These are phyloP conservation scores for Gnaphalium uliginosum DNA, from an alignment of 129 eudicot species.

Conservation along the genomic window DNA sequence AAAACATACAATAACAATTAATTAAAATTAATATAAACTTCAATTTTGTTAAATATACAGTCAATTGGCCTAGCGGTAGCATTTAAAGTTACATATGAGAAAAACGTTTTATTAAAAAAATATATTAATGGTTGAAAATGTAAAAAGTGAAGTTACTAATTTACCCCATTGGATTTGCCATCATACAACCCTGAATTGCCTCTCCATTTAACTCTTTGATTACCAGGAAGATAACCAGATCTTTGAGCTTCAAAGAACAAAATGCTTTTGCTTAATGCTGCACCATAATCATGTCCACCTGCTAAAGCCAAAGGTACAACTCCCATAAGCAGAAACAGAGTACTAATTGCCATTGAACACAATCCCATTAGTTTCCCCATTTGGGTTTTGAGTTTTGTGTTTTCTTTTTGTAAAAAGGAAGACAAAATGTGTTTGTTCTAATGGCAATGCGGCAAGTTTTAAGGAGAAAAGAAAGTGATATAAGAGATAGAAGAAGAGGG, in stretches of 20 bases:
- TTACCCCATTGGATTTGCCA: constrained; percentile 50
- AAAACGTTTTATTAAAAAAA: not conserved
- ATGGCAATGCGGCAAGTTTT: constrained; percentile 20
- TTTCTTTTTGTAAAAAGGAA: not conserved
- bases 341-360: constrained; percentile 10
- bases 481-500: not conserved
- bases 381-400: not conserved
- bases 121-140: not conserved
- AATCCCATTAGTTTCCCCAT: constrained; percentile 10
- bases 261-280: constrained; percentile 60
- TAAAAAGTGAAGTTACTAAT: not conserved
- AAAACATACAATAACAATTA: not conserved
- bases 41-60: not conserved
- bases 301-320: constrained; percentile 35
- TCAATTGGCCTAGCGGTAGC: too few species aligned
- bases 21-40: not conserved
- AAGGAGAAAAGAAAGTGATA: too few species aligned
- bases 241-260: constrained; percentile 82
- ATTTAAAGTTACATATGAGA: too few species aligned
- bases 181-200: constrained; percentile 73
- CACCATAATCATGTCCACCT: constrained; percentile 46
- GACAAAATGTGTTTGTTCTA: not conserved
- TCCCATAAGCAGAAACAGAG: constrained; percentile 34
- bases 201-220: constrained; percentile 69
- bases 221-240: constrained; percentile 69